These are phyloP conservation scores for Boletellus sp. DNA, from an alignment of 1,284 basidiomycete genomes.

Conservation along the genomic window DNA sequence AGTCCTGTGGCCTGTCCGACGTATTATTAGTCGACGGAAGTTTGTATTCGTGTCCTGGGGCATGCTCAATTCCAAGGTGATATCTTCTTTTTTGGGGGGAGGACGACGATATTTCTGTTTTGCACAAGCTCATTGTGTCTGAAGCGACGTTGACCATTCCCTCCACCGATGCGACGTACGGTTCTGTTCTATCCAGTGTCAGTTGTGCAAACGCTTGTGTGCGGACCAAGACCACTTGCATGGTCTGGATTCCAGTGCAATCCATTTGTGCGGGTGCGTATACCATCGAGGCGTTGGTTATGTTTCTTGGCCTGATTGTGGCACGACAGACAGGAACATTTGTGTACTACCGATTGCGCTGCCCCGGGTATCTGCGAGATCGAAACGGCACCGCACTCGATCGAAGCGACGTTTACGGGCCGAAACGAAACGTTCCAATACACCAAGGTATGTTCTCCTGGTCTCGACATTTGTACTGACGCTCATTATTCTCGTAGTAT, in stretches of 20 bases:
- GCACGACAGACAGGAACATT: conserved; percentile 45
- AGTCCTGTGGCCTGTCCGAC: conserved; percentile 47
- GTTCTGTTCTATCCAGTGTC: conserved; percentile 52
- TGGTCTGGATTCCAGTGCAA: conserved; percentile 36
- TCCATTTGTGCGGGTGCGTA: conserved; percentile 61
- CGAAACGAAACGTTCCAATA: conserved; percentile 46
- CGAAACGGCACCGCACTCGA: conserved; percentile 52
- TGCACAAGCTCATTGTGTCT: not conserved
- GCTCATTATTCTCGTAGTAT: not conserved
- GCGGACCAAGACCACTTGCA: conserved; percentile 50
- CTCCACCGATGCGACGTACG: conserved; percentile 49
- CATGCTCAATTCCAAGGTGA: conserved; percentile 45
- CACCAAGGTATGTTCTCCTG: conserved; percentile 39
- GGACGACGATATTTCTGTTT: too few species aligned
- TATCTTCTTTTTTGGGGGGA: too few species aligned
- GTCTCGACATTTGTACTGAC: not conserved
- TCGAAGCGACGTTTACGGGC: conserved; percentile 54
- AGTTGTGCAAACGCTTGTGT: conserved; percentile 53
- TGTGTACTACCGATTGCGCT: conserved; percentile 42
- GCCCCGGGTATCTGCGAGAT: conserved; percentile 53
- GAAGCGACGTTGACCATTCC: conserved; percentile 42
- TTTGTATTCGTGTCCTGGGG: conserved; percentile 40
- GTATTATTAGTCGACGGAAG: conserved; percentile 33
- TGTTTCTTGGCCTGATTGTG: not conserved
- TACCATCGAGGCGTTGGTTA: not conserved